phyloP scores from a whole-genome alignment of 495 filamentous ascomycete species.

The Hypoxylon perforatum region DNA sequence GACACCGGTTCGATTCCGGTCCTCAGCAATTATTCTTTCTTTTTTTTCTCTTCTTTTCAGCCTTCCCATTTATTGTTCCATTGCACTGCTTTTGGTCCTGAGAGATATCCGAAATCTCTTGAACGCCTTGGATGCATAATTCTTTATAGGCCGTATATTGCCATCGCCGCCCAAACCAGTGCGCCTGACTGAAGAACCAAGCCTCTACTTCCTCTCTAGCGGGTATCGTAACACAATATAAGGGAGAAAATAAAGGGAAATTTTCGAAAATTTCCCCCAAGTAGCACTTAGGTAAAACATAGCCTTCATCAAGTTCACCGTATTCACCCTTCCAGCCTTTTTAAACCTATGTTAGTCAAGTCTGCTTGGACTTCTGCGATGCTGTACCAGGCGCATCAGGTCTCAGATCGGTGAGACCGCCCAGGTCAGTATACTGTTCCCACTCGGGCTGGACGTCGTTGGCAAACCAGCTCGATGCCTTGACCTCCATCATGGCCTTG shows the following conservation, averaged over 20 bases:
- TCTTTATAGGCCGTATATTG: background rate
- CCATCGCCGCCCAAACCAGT: background rate
- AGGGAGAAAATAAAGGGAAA: background rate
- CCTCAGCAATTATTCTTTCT: no score
- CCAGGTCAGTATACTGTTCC: constrained; percentile 49
- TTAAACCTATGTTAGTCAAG: background rate
- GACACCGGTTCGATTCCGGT: no score
- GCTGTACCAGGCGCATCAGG: background rate
- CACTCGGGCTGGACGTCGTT: constrained; percentile 44
- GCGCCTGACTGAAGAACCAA: constrained; percentile 9
- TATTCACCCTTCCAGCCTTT: background rate
- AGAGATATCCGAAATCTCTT: background rate
- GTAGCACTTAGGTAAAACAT: background rate
- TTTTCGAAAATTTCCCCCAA: background rate
- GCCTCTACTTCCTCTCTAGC: background rate
- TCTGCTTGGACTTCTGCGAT: background rate
- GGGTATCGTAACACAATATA: constrained; percentile 25
- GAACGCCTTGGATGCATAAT: background rate
- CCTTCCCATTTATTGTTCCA: no score
- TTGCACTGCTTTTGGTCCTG: no score
- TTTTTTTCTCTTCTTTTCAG: no score
- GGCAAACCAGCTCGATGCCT: constrained; percentile 25
- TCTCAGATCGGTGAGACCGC: constrained; percentile 43
- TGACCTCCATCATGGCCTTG: constrained; percentile 36
- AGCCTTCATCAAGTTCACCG: background rate